Base-by-base conservation (phyloP, 441 rosid species). In the Erodium moschatum region DNA sequence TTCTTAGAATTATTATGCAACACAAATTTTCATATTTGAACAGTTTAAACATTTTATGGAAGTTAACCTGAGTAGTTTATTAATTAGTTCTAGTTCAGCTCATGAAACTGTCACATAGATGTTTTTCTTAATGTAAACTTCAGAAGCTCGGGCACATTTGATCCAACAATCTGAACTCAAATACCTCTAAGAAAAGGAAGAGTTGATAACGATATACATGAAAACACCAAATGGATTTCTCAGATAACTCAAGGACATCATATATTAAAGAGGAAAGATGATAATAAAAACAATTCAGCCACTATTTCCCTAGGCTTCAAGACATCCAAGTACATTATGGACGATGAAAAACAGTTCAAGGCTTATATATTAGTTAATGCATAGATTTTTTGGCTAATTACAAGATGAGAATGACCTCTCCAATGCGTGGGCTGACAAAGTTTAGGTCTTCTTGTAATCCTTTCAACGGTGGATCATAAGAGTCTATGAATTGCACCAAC, bases 351-450 rank as follows among this genome's bases (percentile, higher is more conserved):
- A 56, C 11, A 19, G 62, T 62, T 62, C 65, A 62, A 62, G 65
- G 40, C 38, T 62, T 24, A 62, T 62, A 62, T 11, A 13, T 11
- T 27, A 27, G 27, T 27, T 4, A 62, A 62, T 62, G 12, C 12
- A 62, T 62, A 11, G 13, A 13, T 2, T n/a, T 62, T 38, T 5
- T 65, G 27, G 40, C 67, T n/a, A n/a, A 65, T 65, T 65, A 15
- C 19, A 40, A 77, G 70, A 80, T 20, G 65, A 31, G 18, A 77
- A 70, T 78, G 71, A 95, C 99, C 99, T 95, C 99, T 83, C 97
- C 99, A 70, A 95, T 90, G 66, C 97, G 97, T 74, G 97, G 98
- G 75, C 96, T 95, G 77, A 90, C 99, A 82, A 95, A 92, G 83
- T 95, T 92, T 65, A 95, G 83, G 77, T 95, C 98, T 79, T 95